Percentiles rank a stretch among this genome's conserved stretches.
Evolutionary conservation across 768 basidiomycete species (phyloP).

Genomic region (Lenzites betulinus): DNA sequence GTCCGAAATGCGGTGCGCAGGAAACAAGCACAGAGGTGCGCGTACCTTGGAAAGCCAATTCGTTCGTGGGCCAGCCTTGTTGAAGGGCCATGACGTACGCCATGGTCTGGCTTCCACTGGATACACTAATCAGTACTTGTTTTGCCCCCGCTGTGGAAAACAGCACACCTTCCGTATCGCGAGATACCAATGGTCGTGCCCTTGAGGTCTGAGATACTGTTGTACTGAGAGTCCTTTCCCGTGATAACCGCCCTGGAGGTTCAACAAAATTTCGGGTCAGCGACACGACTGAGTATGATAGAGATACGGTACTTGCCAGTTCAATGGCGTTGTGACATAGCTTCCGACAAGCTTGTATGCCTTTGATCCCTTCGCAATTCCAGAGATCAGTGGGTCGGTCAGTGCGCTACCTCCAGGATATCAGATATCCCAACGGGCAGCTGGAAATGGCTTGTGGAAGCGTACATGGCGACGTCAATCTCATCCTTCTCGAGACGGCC

Average conservation of each 20-base stretch:
- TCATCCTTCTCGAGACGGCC: conserved; percentile 70
- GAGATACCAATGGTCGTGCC: conserved; percentile 90
- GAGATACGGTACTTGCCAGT: conserved; percentile 56
- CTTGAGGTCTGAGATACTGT: conserved; percentile 71
- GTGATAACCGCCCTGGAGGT: conserved; percentile 85
- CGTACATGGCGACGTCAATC: conserved; percentile 81
- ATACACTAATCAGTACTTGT: too few species aligned
- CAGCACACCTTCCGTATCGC: conserved; percentile 72
- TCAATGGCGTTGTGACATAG: conserved; percentile 86
- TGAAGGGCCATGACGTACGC: conserved; percentile 92
- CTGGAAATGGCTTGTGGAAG: neutral
- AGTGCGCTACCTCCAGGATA: conserved; percentile 57
- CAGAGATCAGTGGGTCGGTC: conserved; percentile 89
- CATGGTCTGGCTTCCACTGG: conserved; percentile 88
- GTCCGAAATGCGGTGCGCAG: too few species aligned
- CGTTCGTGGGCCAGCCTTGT: conserved; percentile 72
- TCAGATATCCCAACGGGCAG: neutral
- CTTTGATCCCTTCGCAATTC: conserved; percentile 85
- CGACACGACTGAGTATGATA: neutral
- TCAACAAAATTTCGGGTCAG: neutral
- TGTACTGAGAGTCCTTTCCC: conserved; percentile 70
- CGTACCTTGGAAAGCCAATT: conserved; percentile 72
- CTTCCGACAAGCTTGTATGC: conserved; percentile 92
- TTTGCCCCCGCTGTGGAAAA: neutral
- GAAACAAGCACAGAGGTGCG: neutral